Percentiles rank a stretch among this genome's conserved stretches.
phyloP scores from a whole-genome alignment of 768 basidiomycete genomes.

The Lactarius trivialis region DNA sequence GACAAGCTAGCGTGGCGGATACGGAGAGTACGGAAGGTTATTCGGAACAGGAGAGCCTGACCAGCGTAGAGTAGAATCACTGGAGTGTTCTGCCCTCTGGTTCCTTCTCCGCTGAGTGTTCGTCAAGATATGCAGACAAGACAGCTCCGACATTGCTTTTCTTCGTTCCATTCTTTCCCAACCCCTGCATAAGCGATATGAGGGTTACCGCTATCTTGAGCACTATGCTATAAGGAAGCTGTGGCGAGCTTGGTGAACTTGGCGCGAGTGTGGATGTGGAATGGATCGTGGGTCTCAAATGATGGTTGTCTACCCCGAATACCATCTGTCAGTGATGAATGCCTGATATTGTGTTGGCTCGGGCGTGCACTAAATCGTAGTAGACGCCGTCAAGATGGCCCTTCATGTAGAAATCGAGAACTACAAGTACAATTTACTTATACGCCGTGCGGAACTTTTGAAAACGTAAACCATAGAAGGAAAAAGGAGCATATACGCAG shows the following conservation, averaged over 20 bases:
- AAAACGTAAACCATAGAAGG: no score
- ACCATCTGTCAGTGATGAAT: not conserved
- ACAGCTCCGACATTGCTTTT: not conserved
- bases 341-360: not conserved
- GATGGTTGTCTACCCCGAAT: not conserved
- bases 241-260: not conserved
- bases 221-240: not conserved
- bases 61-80: conserved; percentile 19
- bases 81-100: not conserved
- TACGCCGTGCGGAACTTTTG: not conserved
- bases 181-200: not conserved
- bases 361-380: not conserved
- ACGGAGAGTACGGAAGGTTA: conserved; percentile 14
- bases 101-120: not conserved
- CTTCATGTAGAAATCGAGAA: not conserved
- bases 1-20: conserved; percentile 9
- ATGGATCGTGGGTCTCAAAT: not conserved
- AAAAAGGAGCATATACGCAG: no score
- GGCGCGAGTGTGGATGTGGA: not conserved
- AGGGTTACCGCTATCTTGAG: no score
- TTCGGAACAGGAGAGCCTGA: conserved; percentile 22
- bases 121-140: not conserved
- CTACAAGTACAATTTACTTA: not conserved
- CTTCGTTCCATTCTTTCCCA: not conserved
- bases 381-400: not conserved